Percentiles rank a stretch among this genome's conserved stretches.
phyloP scores from a whole-genome alignment of 2,329 filamentous ascomycete species.

The Fulvia fulva region DNA sequence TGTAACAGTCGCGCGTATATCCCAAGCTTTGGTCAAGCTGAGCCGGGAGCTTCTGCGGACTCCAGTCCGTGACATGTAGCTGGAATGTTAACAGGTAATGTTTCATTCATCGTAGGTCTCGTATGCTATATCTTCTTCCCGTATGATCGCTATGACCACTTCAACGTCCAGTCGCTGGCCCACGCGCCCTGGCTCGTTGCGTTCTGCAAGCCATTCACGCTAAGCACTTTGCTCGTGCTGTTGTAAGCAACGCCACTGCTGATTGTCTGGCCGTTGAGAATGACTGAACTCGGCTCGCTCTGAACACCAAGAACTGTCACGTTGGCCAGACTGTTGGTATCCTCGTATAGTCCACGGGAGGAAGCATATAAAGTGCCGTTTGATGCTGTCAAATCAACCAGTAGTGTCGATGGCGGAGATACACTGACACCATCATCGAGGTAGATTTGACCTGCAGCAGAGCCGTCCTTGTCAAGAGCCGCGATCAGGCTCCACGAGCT shows the following conservation, averaged over 20 bases:
- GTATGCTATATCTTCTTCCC: not conserved
- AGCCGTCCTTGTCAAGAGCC: conserved; percentile 53
- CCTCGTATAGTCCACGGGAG: conserved; percentile 50
- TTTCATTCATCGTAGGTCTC: not conserved
- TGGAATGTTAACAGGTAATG: not conserved
- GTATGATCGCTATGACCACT: conserved; percentile 40
- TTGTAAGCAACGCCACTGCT: conserved; percentile 48
- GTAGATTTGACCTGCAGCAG: conserved; percentile 62
- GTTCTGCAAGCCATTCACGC: conserved; percentile 48
- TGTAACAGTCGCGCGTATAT: not conserved
- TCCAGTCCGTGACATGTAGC: no score
- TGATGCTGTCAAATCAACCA: conserved; percentile 45
- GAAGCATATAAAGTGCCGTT: conserved; percentile 48
- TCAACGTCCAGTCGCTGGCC: conserved; percentile 53
- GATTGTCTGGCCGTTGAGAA: conserved; percentile 49
- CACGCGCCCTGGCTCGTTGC: conserved; percentile 54
- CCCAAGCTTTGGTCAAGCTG: not conserved
- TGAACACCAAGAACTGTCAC: conserved; percentile 60
- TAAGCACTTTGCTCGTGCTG: conserved; percentile 46
- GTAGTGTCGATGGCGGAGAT: conserved; percentile 51
- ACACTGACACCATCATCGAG: conserved; percentile 72
- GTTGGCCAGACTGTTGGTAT: conserved; percentile 57
- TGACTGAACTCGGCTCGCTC: conserved; percentile 41
- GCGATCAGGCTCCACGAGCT: conserved; percentile 66
- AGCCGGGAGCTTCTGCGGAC: not conserved